Conservation (phyloP, 768 basidiomycete species). For the Myochromella boudieri region DNA sequence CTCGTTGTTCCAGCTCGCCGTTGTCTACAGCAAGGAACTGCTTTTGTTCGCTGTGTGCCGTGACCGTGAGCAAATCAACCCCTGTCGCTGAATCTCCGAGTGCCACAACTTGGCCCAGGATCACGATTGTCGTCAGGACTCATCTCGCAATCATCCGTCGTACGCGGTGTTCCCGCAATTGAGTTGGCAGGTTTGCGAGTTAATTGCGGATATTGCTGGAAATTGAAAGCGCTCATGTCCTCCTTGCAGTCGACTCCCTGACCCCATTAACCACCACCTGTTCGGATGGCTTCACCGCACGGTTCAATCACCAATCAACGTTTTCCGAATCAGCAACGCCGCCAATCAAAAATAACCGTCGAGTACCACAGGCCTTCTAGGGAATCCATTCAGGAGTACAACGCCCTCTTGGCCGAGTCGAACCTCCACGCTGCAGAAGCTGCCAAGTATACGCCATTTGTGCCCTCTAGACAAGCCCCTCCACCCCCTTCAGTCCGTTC, state of each 20-base stretch:
- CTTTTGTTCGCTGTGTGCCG: not conserved
- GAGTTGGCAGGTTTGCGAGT: slow-evolving; percentile 8
- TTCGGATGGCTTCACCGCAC: slow-evolving; percentile 43
- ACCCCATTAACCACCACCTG: slow-evolving; percentile 5
- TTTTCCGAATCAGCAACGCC: slow-evolving; percentile 38
- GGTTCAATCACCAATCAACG: slow-evolving; percentile 49
- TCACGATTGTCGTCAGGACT: slow-evolving; percentile 19
- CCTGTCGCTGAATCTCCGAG: not conserved
- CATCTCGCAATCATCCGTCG: slow-evolving; percentile 16
- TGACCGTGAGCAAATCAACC: slow-evolving; percentile 13
- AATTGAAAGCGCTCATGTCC: not conserved
- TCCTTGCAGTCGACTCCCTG: not conserved
- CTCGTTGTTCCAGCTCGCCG: slow-evolving; percentile 6
- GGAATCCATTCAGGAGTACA: slow-evolving; percentile 76
- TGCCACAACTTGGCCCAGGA: slow-evolving; percentile 12
- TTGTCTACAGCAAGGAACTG: slow-evolving; percentile 3
- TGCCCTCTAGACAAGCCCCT: slow-evolving; percentile 37
- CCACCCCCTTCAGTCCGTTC: slow-evolving; percentile 43
- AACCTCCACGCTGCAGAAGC: slow-evolving; percentile 56
- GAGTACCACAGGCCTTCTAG: slow-evolving; percentile 76
- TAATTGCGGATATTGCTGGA: slow-evolving; percentile 9
- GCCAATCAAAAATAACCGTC: slow-evolving; percentile 65
- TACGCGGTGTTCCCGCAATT: slow-evolving; percentile 2
- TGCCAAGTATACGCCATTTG: slow-evolving; percentile 33
- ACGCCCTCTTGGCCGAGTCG: slow-evolving; percentile 65